Evolutionary conservation across 2,329 filamentous ascomycete genomes (phyloP).

Genomic region (Talaromyces funiculosus): DNA sequence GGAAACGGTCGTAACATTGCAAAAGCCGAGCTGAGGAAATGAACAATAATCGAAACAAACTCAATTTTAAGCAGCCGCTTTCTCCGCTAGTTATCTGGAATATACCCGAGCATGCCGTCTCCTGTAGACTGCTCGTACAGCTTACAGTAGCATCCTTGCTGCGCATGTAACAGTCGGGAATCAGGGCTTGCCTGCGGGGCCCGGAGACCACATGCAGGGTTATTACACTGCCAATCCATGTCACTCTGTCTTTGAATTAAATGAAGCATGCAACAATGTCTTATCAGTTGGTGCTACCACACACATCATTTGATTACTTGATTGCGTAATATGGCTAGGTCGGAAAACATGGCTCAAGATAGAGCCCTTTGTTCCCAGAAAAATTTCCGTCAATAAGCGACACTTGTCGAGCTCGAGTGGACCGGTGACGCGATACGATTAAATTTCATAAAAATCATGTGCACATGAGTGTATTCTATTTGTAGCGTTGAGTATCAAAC

Average conservation of each 20-base stretch:
- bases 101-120: too few relatives aligned
- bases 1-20: too few relatives aligned
- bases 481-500: not conserved
- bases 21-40: too few relatives aligned
- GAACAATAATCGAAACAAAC: not conserved
- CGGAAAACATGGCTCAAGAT: not conserved
- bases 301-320: not conserved
- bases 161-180: not conserved
- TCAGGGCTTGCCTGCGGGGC: not conserved
- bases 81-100: too few relatives aligned
- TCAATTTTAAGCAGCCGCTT: too few relatives aligned
- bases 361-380: not conserved
- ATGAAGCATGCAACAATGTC: not conserved
- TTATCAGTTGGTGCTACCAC: not conserved
- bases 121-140: not conserved
- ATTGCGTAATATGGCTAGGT: not conserved
- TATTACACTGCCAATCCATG: not conserved
- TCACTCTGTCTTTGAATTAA: not conserved
- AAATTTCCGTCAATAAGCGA: not conserved
- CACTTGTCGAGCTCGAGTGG: not conserved
- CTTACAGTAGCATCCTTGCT: not conserved
- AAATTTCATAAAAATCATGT: not conserved
- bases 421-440: not conserved
- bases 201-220: not conserved
- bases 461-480: not conserved